phyloP scores from a whole-genome alignment of 2,329 filamentous ascomycete species.

The Lasiodiplodia gonubiensis region DNA sequence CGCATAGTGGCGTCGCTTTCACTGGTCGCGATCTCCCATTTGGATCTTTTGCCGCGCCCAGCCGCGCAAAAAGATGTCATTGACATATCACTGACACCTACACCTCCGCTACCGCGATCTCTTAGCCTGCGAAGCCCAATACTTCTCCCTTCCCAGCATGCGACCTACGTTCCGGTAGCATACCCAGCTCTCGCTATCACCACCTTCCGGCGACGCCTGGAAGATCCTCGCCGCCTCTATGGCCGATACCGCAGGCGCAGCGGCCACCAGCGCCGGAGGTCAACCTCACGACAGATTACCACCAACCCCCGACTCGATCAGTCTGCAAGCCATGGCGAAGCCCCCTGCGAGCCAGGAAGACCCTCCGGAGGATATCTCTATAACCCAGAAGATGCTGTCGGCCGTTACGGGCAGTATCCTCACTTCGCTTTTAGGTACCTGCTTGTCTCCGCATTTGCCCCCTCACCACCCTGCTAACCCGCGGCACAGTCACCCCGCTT shows the following conservation, averaged over 20 bases:
- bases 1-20: constrained; percentile 32
- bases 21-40: constrained; percentile 34
- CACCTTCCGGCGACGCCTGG: constrained; percentile 11
- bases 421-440: constrained; percentile 83
- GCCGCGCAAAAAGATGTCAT: constrained; percentile 28
- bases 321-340: constrained; percentile 35
- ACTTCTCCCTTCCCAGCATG: constrained; percentile 10
- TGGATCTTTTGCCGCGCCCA: constrained; percentile 18
- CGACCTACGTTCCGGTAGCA: constrained; percentile 15
- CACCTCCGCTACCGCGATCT: neutral
- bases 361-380: constrained; percentile 67
- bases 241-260: constrained; percentile 29
- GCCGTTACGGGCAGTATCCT: constrained; percentile 89
- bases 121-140: neutral
- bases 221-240: constrained; percentile 19
- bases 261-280: constrained; percentile 18
- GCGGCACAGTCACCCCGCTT: constrained; percentile 84
- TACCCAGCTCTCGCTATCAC: neutral
- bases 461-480: constrained; percentile 11
- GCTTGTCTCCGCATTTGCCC: constrained; percentile 5
- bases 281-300: constrained; percentile 49
- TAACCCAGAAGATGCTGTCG: constrained; percentile 91
- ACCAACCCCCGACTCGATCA: constrained; percentile 1
- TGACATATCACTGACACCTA: constrained; percentile 15
- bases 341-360: constrained; percentile 45